phyloP scores from a whole-genome alignment of 805 yeast species.

The Starmerella asiatica region DNA sequence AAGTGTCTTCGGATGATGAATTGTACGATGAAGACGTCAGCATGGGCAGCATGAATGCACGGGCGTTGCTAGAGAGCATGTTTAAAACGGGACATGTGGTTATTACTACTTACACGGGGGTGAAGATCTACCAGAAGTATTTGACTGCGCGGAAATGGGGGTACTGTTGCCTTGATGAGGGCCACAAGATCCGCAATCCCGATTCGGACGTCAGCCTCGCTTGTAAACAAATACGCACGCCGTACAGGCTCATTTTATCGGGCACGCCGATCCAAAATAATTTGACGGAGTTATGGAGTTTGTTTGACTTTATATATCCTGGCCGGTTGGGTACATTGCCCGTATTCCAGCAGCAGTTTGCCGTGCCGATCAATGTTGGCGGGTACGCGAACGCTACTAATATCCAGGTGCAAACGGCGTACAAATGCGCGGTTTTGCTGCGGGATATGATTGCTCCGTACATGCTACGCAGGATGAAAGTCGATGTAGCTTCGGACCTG shows the following conservation, averaged over 20 bases:
- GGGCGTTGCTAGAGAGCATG: constrained; percentile 43
- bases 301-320: constrained; percentile 90
- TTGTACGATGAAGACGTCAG: constrained; percentile 12
- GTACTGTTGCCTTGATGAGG: constrained; percentile 85
- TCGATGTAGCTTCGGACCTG: constrained; percentile 87
- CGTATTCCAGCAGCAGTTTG: constrained; percentile 82
- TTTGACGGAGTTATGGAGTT: constrained; percentile 79
- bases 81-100: constrained; percentile 63
- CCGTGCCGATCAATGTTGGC: constrained; percentile 88
- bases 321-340: constrained; percentile 92
- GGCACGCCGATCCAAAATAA: constrained; percentile 98
- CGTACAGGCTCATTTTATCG: constrained; percentile 74
- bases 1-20: constrained; percentile 26
- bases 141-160: constrained; percentile 70
- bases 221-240: constrained; percentile 72
- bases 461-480: constrained; percentile 69
- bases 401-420: constrained; percentile 90
- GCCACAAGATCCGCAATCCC: constrained; percentile 93
- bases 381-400: constrained; percentile 97
- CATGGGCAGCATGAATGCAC: constrained; percentile 29
- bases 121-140: constrained; percentile 50
- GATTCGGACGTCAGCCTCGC: constrained; percentile 74
- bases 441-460: constrained; percentile 85
- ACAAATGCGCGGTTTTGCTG: constrained; percentile 84
- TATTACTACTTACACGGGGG: constrained; percentile 83